Evolutionary conservation across 2,329 filamentous ascomycete species (phyloP), one percentile per base, ranked within the genome.

Genomic region (Stenocarpella maydis): DNA sequence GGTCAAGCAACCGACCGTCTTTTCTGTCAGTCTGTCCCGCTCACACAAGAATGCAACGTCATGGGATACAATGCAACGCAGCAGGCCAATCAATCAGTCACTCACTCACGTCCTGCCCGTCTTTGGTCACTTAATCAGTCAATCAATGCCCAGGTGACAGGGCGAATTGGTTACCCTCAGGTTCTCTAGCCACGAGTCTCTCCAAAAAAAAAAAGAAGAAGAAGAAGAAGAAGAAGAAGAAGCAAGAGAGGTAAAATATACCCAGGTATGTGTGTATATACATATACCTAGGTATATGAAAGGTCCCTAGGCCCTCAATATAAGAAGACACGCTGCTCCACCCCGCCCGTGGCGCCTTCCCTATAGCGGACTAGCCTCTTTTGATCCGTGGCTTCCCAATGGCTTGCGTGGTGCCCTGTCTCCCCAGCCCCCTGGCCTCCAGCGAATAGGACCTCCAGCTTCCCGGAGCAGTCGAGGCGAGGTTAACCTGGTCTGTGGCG

Each of bases 361-460:
- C 58, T 9, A 7, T n/a, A 63, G n/a, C 28, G 43, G 58, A 63
- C 58, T 63, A 63, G 58, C n/a, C 43, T 63, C 2, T 3, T 31
- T 26, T 63, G 58, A 24, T 63, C 58, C 58, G 58, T 34, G 43
- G 28, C 58, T 63, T 63, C 43, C 58, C 58, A 49, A 19, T 63
- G 58, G 58, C 58, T 49, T 63, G 58, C 26, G 26, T 24, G 14
- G 58, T 63, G 26, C n/a, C n/a, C 37, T 63, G 26, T 49, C 58
- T 49, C 58, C 58, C 19, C 28, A 14, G 37, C 28, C 41, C 55
- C 55, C 39, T 34, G 31, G 41, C 34, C 10, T 47, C 55, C 58
- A 49, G 43, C 58, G 58, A 63, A 63, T 63, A 63, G 58, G n/a
- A 63, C 43, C 58, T 63, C 43, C 28, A 63, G 58, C 43, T 3